Conservation (phyloP, 768 basidiomycete genomes). For the Hericium rajendrae region DNA sequence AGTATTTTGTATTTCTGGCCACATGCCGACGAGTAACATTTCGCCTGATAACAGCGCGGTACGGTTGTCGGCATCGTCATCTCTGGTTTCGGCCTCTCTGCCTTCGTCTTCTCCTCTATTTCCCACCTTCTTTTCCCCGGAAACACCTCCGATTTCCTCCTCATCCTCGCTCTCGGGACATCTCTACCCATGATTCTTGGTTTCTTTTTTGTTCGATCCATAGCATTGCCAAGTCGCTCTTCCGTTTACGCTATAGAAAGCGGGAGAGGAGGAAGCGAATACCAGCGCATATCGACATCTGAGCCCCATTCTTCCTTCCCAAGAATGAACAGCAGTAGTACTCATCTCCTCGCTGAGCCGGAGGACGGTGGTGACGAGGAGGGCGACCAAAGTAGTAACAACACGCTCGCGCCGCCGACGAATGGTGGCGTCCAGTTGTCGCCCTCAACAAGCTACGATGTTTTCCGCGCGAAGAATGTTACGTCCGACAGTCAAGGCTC, state of each 20-base stretch:
- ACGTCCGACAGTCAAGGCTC: background rate
- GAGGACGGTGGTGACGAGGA: background rate
- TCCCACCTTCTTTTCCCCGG: constrained; percentile 67
- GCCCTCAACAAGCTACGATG: background rate
- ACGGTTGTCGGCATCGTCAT: constrained; percentile 34
- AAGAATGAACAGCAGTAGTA: background rate
- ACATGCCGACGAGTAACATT: background rate
- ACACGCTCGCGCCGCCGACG: background rate
- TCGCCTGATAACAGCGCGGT: constrained; percentile 44
- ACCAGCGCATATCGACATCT: constrained; percentile 14
- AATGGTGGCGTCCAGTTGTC: constrained; percentile 5
- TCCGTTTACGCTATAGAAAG: constrained; percentile 12
- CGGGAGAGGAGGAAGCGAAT: constrained; percentile 9
- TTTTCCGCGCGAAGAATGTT: background rate
- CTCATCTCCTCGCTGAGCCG: constrained; percentile 1
- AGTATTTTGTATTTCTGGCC: constrained; percentile 17
- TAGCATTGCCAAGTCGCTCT: constrained; percentile 44
- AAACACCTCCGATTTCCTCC: constrained; percentile 67
- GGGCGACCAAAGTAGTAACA: background rate
- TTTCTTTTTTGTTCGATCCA: constrained; percentile 57
- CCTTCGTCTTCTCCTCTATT: constrained; percentile 79
- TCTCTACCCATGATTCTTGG: constrained; percentile 74
- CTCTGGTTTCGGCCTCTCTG: constrained; percentile 50
- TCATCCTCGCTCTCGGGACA: constrained; percentile 70
- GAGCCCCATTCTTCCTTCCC: constrained; percentile 6